A percentile compares a stretch with the other conserved stretches of the same genome.
phyloP scores from a whole-genome alignment of 306 rosid species.

The Quercus dentata region DNA sequence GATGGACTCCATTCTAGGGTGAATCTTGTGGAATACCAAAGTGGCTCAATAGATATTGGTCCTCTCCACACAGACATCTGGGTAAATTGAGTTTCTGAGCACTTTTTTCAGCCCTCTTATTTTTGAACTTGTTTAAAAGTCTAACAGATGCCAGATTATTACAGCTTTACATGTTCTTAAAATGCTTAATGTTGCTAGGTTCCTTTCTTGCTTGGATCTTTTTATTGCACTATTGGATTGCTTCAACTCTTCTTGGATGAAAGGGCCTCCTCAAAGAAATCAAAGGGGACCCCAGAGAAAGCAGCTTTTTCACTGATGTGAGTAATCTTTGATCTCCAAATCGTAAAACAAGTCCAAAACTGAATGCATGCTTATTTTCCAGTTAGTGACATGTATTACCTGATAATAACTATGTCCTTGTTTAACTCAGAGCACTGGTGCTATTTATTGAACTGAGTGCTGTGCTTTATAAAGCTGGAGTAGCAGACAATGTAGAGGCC shows the following conservation, averaged over 20 bases:
- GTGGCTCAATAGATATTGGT: conserved; percentile 48
- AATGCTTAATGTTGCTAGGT: conserved; percentile 37
- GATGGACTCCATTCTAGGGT: conserved; percentile 89
- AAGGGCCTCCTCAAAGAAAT: conserved; percentile 28
- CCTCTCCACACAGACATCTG: conserved; percentile 63
- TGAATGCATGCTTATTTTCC: not conserved
- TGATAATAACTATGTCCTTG: not conserved
- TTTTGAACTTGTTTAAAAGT: not conserved
- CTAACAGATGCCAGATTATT: not conserved
- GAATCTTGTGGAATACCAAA: conserved; percentile 59
- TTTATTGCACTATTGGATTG: conserved; percentile 71
- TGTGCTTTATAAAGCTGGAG: conserved; percentile 78
- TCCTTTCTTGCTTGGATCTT: conserved; percentile 72
- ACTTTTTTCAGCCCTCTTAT: not conserved
- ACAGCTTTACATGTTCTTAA: not conserved
- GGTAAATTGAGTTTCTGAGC: conserved; percentile 29
- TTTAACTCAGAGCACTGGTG: conserved; percentile 50
- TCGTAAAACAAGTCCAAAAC: not conserved
- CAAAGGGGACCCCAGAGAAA: conserved; percentile 38
- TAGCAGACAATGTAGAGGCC: conserved; percentile 62
- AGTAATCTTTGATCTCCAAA: conserved; percentile 22
- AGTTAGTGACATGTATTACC: not conserved
- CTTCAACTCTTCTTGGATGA: conserved; percentile 66
- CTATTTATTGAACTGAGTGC: conserved; percentile 78
- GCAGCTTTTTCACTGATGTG: conserved; percentile 50